phyloP scores from a whole-genome alignment of 345 rosid species.

The Lepidium sativum region DNA sequence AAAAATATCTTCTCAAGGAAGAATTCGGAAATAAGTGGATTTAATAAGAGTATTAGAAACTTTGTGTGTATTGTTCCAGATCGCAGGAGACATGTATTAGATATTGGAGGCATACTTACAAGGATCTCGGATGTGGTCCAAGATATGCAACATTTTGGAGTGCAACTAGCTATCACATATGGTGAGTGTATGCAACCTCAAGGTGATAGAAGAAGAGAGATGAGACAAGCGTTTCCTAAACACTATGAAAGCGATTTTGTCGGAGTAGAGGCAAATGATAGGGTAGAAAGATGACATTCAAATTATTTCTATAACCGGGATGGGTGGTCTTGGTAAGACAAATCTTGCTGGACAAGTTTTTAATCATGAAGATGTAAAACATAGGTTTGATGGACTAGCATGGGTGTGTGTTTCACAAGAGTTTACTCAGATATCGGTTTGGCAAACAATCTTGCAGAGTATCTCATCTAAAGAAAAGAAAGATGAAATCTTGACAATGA shows the following conservation, averaged over 20 bases:
- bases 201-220: neutral
- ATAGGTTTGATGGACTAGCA: neutral
- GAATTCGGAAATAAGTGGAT: neutral
- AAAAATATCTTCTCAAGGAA: slow-evolving; percentile 1
- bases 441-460: neutral
- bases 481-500: no score
- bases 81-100: neutral
- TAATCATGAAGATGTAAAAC: neutral
- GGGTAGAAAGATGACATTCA: neutral
- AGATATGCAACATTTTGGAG: neutral
- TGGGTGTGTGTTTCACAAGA: neutral
- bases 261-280: neutral
- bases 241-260: neutral
- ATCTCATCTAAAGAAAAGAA: no score
- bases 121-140: slow-evolving; percentile 14
- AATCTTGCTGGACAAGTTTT: neutral
- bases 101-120: neutral
- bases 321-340: neutral
- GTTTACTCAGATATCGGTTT: neutral
- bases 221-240: neutral
- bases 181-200: neutral
- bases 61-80: neutral
- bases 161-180: neutral
- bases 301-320: neutral
- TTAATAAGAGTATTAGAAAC: neutral